Base-by-base conservation (phyloP, 106 monocot genomes). In the Iris macrosiphon region DNA sequence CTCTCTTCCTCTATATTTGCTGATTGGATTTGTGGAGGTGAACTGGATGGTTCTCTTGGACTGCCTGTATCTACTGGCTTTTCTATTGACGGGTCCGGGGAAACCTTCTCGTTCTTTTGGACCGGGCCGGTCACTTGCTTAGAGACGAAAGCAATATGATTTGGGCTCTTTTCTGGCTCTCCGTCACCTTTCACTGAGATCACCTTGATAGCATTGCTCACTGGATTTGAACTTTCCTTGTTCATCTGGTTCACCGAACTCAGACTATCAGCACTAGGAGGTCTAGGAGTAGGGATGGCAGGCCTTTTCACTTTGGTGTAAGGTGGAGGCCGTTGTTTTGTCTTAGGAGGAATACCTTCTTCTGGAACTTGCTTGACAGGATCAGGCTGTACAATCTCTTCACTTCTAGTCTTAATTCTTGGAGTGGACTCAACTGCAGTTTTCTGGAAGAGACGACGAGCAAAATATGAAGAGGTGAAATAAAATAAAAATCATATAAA, bases 391-490 rank as follows among this genome's bases (percentile, higher is more conserved):
- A 72, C 62, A 59, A 57, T 57, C 26, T 35, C 48, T 45, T 88
- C 80, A 45, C 32, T 20, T 48, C 45, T 63, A 33, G 55, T 50
- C 44, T 75, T 89, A 20, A 52, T 62, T 62, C 73, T 88, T 6
- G 81, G 63, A 46, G 84, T 67, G 15, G 69, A 42, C 7, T 89
- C 84, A 21, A 63, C 23, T 19, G 45, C 67, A 34, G 75, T 71
- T 54, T 70, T 49, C 89, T 95, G 81, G 31, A 82, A 65, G 31
- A 77, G 14, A 34, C 59, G 21, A 72, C 25, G 7, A 51, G 4
- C 41, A 26, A 65, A 28, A 24, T 13, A 39, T 40, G n/a, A 43
- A 52, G 15, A 62, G 25, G 12, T 22, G 37, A 26, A 37, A 45
- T 6, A 31, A 52, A 12, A 48, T 38, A 14, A 30, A n/a, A 31